A percentile compares a stretch with the other conserved stretches of the same genome.
These are phyloP conservation scores for Ustilago cynodontis DNA, from an alignment of 1,284 basidiomycete species.

Conservation along the genomic window DNA sequence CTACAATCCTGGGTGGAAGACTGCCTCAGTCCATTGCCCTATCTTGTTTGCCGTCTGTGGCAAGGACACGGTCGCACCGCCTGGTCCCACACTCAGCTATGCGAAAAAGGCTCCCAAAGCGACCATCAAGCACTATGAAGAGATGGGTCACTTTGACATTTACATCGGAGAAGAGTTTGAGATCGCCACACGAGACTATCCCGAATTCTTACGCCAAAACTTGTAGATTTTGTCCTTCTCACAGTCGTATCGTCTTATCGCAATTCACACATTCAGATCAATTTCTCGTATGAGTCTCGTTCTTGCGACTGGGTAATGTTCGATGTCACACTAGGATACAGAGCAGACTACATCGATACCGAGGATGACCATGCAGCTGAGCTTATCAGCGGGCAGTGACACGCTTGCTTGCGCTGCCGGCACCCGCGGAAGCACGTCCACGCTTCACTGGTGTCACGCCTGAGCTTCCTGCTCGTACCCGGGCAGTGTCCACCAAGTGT, in stretches of 20 bases:
- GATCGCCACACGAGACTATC: conserved; percentile 46
- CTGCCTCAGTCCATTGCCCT: conserved; percentile 46
- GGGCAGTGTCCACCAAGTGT: conserved; percentile 19
- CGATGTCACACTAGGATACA: not conserved
- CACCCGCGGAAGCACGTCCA: conserved; percentile 10
- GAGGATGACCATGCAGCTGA: not conserved
- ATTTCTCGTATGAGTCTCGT: not conserved
- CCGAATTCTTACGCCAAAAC: conserved; percentile 39
- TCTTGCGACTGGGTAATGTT: not conserved
- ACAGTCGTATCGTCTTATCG: not conserved
- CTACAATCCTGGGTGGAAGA: conserved; percentile 54
- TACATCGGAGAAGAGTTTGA: conserved; percentile 58
- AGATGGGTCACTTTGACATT: conserved; percentile 62
- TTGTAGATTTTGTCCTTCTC: conserved; percentile 5
- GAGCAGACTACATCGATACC: not conserved
- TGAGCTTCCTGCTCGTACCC: conserved; percentile 2
- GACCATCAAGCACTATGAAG: conserved; percentile 43
- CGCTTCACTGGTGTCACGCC: conserved; percentile 21
- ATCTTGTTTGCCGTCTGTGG: conserved; percentile 64
- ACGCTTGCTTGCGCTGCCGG: conserved; percentile 14
- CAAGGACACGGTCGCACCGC: conserved; percentile 58
- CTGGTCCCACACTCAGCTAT: conserved; percentile 47
- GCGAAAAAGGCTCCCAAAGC: conserved; percentile 53
- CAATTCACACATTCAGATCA: not conserved
- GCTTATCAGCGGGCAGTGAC: not conserved